These are phyloP conservation scores for Boletus sp. DNA, from an alignment of 1,284 basidiomycete species.

Conservation along the genomic window DNA sequence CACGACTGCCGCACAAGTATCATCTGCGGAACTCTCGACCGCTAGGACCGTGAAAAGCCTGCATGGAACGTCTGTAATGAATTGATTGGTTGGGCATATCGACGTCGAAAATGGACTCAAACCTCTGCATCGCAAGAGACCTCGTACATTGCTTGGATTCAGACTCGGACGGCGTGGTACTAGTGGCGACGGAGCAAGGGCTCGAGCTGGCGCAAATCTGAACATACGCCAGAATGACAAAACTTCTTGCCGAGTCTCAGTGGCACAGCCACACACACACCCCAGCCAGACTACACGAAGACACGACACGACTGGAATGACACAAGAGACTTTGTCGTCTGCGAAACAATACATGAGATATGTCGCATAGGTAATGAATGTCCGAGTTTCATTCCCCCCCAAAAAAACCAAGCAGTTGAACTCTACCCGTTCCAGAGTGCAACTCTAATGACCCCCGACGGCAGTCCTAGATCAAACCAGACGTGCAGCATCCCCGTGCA, in stretches of 20 bases:
- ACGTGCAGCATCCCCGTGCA: not conserved
- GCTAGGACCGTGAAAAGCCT: constrained; percentile 8
- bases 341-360: no score
- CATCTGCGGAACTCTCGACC: constrained; percentile 11
- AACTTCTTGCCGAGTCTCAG: not conserved
- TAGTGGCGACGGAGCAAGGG: not conserved
- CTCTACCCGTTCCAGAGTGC: not conserved
- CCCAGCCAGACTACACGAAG: no score
- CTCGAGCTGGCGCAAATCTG: not conserved
- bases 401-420: not conserved
- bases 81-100: not conserved
- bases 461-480: not conserved
- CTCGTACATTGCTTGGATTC: not conserved
- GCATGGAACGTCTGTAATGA: not conserved
- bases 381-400: not conserved
- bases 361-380: not conserved
- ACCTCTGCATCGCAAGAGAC: constrained; percentile 1
- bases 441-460: not conserved
- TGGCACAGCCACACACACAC: not conserved
- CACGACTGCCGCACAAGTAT: constrained; percentile 11
- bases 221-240: not conserved
- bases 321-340: no score
- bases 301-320: no score
- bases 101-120: not conserved
- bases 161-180: not conserved